phyloP scores from a whole-genome alignment of 352 stramenopile species.

The Globisporangium lucens region DNA sequence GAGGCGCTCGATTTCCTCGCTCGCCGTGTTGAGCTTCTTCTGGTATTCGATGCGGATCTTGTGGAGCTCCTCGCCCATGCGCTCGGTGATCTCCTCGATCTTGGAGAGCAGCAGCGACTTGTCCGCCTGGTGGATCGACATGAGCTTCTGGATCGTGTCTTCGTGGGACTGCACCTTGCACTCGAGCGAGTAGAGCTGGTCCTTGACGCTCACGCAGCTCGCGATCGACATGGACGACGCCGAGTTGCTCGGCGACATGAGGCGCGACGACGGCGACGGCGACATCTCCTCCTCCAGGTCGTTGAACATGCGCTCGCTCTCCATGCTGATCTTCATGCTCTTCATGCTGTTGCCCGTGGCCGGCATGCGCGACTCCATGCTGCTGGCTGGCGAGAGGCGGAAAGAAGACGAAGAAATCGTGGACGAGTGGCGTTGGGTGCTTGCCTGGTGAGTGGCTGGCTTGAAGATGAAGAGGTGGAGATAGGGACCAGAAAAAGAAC shows the following conservation, averaged over 20 bases:
- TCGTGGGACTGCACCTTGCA: slow-evolving; percentile 80
- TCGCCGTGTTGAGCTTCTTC: slow-evolving; percentile 79
- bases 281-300: slow-evolving; percentile 73
- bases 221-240: slow-evolving; percentile 26
- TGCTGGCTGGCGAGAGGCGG: neutral
- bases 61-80: slow-evolving; percentile 72
- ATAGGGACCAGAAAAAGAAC: neutral
- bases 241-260: slow-evolving; percentile 58
- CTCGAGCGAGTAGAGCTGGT: slow-evolving; percentile 75
- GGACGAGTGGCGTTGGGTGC: neutral
- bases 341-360: slow-evolving; percentile 63
- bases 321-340: slow-evolving; percentile 82
- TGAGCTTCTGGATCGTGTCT: slow-evolving; percentile 82
- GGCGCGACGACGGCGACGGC: slow-evolving; percentile 41
- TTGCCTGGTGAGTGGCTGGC: neutral
- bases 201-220: slow-evolving; percentile 67
- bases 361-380: slow-evolving; percentile 66
- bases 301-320: slow-evolving; percentile 76
- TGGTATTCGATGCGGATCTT: slow-evolving; percentile 78
- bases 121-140: slow-evolving; percentile 79
- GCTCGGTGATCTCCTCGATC: slow-evolving; percentile 81
- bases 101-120: slow-evolving; percentile 73
- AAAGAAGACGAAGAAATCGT: slow-evolving; percentile 10
- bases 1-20: slow-evolving; percentile 78
- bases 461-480: neutral